A percentile compares a stretch with the other conserved stretches of the same genome.
These are phyloP conservation scores for Pseudogymnoascus sp. DNA, from an alignment of 2,329 filamentous ascomycete genomes.

Conservation along the genomic window DNA sequence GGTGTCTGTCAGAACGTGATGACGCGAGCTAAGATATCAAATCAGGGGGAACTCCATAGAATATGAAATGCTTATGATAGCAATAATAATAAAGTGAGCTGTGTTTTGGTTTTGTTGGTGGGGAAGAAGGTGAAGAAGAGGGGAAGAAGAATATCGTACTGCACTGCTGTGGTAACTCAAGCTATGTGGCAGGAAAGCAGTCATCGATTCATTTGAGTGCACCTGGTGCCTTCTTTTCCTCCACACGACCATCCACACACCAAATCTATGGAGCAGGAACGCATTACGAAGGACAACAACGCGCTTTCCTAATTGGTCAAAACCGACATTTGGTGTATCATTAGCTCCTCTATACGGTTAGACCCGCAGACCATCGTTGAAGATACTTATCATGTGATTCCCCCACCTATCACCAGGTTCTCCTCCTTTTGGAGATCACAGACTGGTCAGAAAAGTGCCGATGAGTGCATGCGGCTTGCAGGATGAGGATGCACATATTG, in stretches of 20 bases:
- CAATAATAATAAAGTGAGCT: not conserved
- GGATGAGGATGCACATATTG: too few relatives aligned
- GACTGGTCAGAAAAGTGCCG: not conserved
- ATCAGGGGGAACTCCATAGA: not conserved
- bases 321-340: not conserved
- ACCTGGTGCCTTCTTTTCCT: not conserved
- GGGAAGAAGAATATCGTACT: not conserved
- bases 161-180: not conserved
- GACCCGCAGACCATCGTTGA: not conserved
- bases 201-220: not conserved
- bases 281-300: not conserved
- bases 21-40: not conserved
- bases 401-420: not conserved
- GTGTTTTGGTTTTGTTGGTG: too few relatives aligned
- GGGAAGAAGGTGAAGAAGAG: not conserved
- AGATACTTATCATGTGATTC: slow-evolving; percentile 8
- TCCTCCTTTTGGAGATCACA: not conserved
- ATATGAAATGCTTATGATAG: slow-evolving; percentile 4
- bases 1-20: not conserved
- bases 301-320: slow-evolving; percentile 3
- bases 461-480: too few relatives aligned
- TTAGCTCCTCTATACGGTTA: not conserved
- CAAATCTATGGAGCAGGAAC: not conserved
- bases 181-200: not conserved
- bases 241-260: not conserved